Evolutionary conservation across 371 early-diverging fungal species (phyloP), one percentile per base, ranked within the genome.

Genomic region (Mucor piriformis): DNA sequence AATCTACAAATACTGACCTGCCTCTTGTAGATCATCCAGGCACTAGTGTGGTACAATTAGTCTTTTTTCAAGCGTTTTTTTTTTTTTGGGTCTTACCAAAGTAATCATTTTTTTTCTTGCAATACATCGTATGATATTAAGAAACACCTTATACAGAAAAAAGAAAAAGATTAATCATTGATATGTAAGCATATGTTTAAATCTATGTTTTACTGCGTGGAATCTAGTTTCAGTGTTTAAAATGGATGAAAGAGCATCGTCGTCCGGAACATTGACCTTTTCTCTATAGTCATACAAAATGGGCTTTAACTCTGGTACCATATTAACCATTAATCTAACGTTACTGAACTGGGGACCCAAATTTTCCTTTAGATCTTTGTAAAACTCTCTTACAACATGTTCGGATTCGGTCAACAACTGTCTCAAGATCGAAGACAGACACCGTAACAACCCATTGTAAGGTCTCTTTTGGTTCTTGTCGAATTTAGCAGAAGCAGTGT

Each of bases 11-110:
- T 34, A 43, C 56, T 55, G 43, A 72, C 76, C 76, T 58, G 79
- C 79, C 71, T 78, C 74, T 54, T 74, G 75, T 23, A 78, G 44
- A 69, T 78, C 79, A 66, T 78, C 79, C 23, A 78, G 40, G 15
- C 72, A 78, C 78, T 77, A 62, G n/a, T 24, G 20, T 34, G 49
- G 34, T 24, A 44, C n/a, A 47, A 48, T 15, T 50, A 32, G 35
- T 35, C 6, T 44, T 40, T 3, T 12, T 18, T 10, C n/a, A 38
- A 38, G n/a, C 29, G 4, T 8, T 29, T 8, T 0, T 29, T 29
- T 29, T 29, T 29, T 29, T 29, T 29, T 29, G 29, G 29, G 29
- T 1, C 35, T 69, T 63, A 78, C 79, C 67, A 79, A 13, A 7
- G 79, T 79, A 15, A 74, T 62, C 54, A 74, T 61, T 47, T 72